Base-by-base conservation (phyloP, 2,329 filamentous ascomycete genomes). In the Leptographium procerum region DNA sequence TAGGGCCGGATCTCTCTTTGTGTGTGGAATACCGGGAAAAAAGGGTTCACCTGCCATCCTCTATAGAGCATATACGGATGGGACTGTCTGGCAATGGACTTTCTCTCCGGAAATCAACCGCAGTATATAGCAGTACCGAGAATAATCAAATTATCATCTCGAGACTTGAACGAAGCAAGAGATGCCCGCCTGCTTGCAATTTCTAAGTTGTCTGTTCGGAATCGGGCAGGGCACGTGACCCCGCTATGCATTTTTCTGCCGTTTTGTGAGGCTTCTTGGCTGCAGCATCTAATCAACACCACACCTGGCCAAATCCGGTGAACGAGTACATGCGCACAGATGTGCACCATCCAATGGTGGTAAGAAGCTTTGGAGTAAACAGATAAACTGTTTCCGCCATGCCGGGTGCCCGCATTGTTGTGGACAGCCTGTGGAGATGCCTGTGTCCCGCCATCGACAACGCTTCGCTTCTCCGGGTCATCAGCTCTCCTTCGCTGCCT, bases 351-450 rank as follows among this genome's bases (percentile, higher is more conserved):
- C 5, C 36, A 16, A 7, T 16, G 36, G 36, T 40, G 19, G 36
- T 16, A 43, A 19, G 16, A 19, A 43, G 40, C 16, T 8, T 19
- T 8, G 6, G 40, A 43, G 40, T 8, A 43, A n/a, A 43, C 40
- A 19, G 6, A 22, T 19, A 22, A 28, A 1, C 22, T 16, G 2
- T 16, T 24, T 33, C 33, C n/a, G n/a, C 34, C 34, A 58, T 54
- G 59, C 16, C 68, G 47, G 65, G 68, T 59, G 64, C 69, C 54
- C 71, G 71, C 61, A 64, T 78, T 55, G 67, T 74, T 2, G 66
- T 76, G 40, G 83, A 87, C 68, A 81, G 83, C 61, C 75, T 87
- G 52, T 85, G 83, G 81, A 79, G 80, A 66, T 85, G 79, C 66
- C 71, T 87, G 19, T 86, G 81, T 65, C 83, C 83, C 14, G 77